These are phyloP conservation scores for Panellus pusillus DNA, from an alignment of 768 basidiomycete genomes.

Conservation along the genomic window DNA sequence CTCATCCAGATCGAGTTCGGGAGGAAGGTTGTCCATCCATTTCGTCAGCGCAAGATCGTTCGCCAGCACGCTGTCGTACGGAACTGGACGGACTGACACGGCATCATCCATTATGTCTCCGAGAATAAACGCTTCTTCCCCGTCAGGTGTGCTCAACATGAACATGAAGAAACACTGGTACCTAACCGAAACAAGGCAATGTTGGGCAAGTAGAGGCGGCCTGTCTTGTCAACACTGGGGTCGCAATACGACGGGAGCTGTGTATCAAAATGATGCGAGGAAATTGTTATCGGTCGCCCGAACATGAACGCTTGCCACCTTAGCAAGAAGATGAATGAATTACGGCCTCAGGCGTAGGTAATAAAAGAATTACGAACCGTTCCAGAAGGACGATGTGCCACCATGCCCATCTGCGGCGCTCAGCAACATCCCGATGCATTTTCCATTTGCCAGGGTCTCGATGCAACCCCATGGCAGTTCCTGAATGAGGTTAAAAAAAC, in stretches of 20 bases:
- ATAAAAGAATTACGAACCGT: constrained; percentile 45
- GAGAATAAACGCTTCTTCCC: constrained; percentile 55
- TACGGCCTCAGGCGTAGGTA: constrained; percentile 8
- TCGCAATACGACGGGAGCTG: constrained; percentile 71
- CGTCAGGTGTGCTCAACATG: no score
- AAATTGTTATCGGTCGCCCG: constrained; percentile 72
- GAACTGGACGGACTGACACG: constrained; percentile 75
- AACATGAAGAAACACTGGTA: no score
- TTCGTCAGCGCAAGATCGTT: constrained; percentile 70
- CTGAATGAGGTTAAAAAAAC: no score
- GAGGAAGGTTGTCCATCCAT: constrained; percentile 78
- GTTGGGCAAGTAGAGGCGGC: constrained; percentile 71
- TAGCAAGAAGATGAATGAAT: constrained; percentile 10
- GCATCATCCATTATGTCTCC: constrained; percentile 85
- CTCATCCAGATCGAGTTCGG: constrained; percentile 75
- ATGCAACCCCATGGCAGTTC: constrained; percentile 81
- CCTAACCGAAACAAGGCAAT: constrained; percentile 69
- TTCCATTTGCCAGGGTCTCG: constrained; percentile 82
- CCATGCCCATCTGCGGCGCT: constrained; percentile 86
- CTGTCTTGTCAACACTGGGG: constrained; percentile 59
- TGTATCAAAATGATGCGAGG: constrained; percentile 83
- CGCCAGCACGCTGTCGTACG: constrained; percentile 69
- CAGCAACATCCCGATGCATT: constrained; percentile 67
- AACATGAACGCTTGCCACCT: constrained; percentile 92
- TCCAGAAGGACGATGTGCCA: constrained; percentile 85